A percentile compares a stretch with the other conserved stretches of the same genome.
These are phyloP conservation scores for Penicillium sp. DNA, from an alignment of 2,329 filamentous ascomycete species.

Conservation along the genomic window DNA sequence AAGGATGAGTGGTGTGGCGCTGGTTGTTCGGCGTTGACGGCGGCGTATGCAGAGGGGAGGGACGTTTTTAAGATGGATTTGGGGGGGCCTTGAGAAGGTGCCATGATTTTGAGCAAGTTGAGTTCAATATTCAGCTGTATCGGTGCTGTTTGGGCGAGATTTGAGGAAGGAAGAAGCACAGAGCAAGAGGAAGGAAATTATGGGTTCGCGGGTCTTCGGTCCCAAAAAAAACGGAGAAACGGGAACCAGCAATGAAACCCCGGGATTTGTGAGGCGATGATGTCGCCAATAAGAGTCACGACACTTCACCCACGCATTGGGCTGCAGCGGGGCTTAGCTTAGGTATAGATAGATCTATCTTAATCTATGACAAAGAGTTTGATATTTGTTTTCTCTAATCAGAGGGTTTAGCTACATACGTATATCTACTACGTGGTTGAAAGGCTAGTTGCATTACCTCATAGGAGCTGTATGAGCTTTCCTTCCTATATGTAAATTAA, in stretches of 20 bases:
- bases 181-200: neutral
- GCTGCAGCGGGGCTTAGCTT: neutral
- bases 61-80: constrained; percentile 66
- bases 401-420: neutral
- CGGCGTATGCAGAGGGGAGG: constrained; percentile 41
- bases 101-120: constrained; percentile 11
- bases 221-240: neutral
- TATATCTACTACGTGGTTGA: no score
- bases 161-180: neutral
- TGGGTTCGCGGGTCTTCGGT: constrained; percentile 8
- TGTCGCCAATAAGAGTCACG: constrained; percentile 15
- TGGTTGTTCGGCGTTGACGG: constrained; percentile 47
- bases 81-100: constrained; percentile 29
- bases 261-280: neutral
- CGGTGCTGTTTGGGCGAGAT: neutral
- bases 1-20: constrained; percentile 21
- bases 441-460: neutral
- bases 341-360: neutral
- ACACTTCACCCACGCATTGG: constrained; percentile 5
- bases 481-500: neutral
- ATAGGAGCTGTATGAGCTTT: neutral
- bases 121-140: neutral
- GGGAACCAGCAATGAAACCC: constrained; percentile 8
- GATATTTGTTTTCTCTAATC: neutral
- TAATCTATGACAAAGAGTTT: neutral